Evolutionary conservation across 1,139 yeast genomes (phyloP).

Genomic region (Eremothecium cymbalariae): DNA sequence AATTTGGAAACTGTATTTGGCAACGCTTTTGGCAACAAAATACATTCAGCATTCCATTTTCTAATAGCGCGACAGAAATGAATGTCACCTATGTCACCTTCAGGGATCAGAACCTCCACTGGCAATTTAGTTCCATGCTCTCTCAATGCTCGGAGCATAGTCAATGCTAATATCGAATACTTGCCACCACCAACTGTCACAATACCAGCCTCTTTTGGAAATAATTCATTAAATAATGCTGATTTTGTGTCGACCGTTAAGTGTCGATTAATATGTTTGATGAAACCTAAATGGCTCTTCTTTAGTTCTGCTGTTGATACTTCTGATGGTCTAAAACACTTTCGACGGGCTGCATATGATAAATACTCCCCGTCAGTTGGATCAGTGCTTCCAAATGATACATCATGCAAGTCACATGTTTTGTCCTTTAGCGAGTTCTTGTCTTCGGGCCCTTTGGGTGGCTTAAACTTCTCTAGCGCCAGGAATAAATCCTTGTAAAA

Average conservation of each 20-base stretch:
- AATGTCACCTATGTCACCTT: slow-evolving; percentile 40
- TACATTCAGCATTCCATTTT: slow-evolving; percentile 50
- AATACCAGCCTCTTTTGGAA: slow-evolving; percentile 44
- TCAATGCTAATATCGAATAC: slow-evolving; percentile 46
- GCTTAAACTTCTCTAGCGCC: too few relatives aligned
- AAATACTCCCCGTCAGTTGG: too few relatives aligned
- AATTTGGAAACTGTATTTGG: slow-evolving; percentile 32
- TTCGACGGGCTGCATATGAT: too few relatives aligned
- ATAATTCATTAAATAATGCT: slow-evolving; percentile 10
- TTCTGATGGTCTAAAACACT: slow-evolving; percentile 35
- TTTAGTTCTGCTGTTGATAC: slow-evolving; percentile 42
- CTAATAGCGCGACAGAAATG: slow-evolving; percentile 31
- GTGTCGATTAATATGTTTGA: slow-evolving; percentile 34
- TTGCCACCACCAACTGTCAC: slow-evolving; percentile 58
- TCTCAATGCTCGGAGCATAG: slow-evolving; percentile 49
- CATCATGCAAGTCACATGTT: too few relatives aligned
- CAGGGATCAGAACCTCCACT: slow-evolving; percentile 52
- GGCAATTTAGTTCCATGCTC: slow-evolving; percentile 48
- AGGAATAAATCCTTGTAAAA: too few relatives aligned
- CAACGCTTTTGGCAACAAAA: slow-evolving; percentile 36
- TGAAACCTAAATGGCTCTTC: slow-evolving; percentile 45
- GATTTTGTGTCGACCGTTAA: slow-evolving; percentile 7
- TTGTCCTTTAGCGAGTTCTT: too few relatives aligned
- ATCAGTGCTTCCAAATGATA: too few relatives aligned
- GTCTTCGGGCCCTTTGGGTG: too few relatives aligned